Conservation (phyloP, 2,329 filamentous ascomycete species). For the Elsinoe batatas region DNA sequence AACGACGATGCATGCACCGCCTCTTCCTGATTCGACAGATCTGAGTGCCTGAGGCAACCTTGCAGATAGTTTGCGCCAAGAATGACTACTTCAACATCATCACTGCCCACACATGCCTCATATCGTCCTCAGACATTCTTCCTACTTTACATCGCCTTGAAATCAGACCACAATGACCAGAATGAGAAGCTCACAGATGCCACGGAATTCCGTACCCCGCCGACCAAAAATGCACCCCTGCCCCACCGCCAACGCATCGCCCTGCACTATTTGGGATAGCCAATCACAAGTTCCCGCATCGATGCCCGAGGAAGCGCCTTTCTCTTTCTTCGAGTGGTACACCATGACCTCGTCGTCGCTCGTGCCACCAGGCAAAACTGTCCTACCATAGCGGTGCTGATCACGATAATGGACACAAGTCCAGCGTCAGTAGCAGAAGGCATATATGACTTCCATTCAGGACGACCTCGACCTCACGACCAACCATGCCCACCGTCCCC, state of each 20-base stretch:
- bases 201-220: not conserved
- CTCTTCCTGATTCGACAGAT: not conserved
- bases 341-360: not conserved
- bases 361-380: constrained; percentile 5
- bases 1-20: not conserved
- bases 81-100: not conserved
- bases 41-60: constrained; percentile 6
- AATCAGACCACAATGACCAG: not conserved
- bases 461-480: not conserved
- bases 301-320: constrained; percentile 5
- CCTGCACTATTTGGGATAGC: not conserved
- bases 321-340: not conserved
- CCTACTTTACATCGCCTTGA: not conserved
- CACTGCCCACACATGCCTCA: not conserved
- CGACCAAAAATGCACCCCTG: constrained; percentile 6
- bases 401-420: not conserved
- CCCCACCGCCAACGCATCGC: constrained; percentile 11
- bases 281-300: not conserved
- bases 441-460: not conserved
- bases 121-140: not conserved
- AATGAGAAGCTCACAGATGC: too few relatives aligned
- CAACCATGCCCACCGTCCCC: not conserved
- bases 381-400: constrained; percentile 5
- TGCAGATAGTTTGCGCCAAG: constrained; percentile 6
- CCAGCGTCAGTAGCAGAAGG: not conserved